These are phyloP conservation scores for Fusarium graminum DNA, from an alignment of 2,329 filamentous ascomycete species.

Conservation along the genomic window DNA sequence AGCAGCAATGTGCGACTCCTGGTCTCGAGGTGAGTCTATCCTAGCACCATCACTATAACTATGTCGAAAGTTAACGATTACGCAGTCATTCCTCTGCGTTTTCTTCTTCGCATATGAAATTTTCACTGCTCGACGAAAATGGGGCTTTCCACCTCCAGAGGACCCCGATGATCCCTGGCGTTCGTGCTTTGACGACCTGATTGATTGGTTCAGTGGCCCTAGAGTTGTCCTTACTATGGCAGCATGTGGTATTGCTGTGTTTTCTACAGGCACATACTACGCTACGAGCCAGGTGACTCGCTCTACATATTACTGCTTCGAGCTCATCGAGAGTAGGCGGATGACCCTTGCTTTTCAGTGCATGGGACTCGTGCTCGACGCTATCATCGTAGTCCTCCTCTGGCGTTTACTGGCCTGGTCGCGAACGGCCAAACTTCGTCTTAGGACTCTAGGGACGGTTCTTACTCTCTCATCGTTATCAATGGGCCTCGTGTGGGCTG, in stretches of 20 bases:
- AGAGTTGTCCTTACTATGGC: constrained; percentile 54
- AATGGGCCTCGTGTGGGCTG: constrained; percentile 55
- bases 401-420: constrained; percentile 68
- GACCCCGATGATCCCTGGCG: constrained; percentile 63
- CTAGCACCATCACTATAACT: background rate
- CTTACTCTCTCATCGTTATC: constrained; percentile 58
- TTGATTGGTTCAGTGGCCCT: constrained; percentile 61
- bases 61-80: constrained; percentile 15
- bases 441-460: constrained; percentile 61
- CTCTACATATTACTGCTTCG: constrained; percentile 67
- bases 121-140: constrained; percentile 53
- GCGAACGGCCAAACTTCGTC: constrained; percentile 60
- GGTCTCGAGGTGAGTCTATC: constrained; percentile 60
- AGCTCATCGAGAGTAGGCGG: constrained; percentile 55
- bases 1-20: constrained; percentile 64
- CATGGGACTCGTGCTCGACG: constrained; percentile 61
- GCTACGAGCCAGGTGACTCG: constrained; percentile 54
- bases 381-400: constrained; percentile 59
- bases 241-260: constrained; percentile 54
- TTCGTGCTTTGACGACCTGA: constrained; percentile 62
- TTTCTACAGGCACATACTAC: constrained; percentile 60
- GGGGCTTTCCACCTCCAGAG: constrained; percentile 49
- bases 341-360: constrained; percentile 59
- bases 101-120: constrained; percentile 61
- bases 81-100: constrained; percentile 62